Base-by-base conservation (phyloP, 805 yeast genomes). In the Sugiyamaella qingdaonensis region DNA sequence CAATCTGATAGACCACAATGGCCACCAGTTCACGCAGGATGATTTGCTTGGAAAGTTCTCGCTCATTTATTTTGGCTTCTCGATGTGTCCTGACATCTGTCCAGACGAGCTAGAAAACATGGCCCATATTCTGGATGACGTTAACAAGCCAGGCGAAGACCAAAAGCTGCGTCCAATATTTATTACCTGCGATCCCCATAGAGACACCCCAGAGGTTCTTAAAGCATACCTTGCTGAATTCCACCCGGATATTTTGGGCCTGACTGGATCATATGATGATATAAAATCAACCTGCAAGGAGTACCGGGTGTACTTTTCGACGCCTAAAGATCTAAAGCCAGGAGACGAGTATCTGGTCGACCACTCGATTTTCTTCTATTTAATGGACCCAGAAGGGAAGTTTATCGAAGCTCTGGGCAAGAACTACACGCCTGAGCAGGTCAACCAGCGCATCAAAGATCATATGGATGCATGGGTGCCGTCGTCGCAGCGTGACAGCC, bases 371-470 rank as follows among this genome's bases (percentile, higher is more conserved):
- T 94, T 94, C 80, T 92, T 92, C 72, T 94, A 94, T 66, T 74
- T 94, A 63, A 92, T 94, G 97, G 98, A 94, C 68, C 91, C 96
- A n/a, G 97, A 94, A 67, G 99, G 98, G 46, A 82, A 88, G 65
- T 94, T 89, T 65, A 86, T 92, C 47, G 97, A 92, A 68, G 98
- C 94, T 5, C 75, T 92, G 60, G 99, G 99, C 51, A 84, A 96
- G 69, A 92, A 92, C 64, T 88, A 84, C 61, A 88, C 84, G 53
- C 91, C 90, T 24, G 77, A 75, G 18, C 84, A 84, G 56, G 96
- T 95, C 27, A 84, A 84, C 13, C 81, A 78, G 39, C 87, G 87
- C 70, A 87, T 94, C 59, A 78, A 78, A 60, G 82, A 82, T 55
- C 91, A 88, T 61, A 78, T 89, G 42, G 83, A 80, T 57, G 85